These are phyloP conservation scores for Oryza meyeriana DNA, from an alignment of 176 grass and related monocot species.

Conservation along the genomic window DNA sequence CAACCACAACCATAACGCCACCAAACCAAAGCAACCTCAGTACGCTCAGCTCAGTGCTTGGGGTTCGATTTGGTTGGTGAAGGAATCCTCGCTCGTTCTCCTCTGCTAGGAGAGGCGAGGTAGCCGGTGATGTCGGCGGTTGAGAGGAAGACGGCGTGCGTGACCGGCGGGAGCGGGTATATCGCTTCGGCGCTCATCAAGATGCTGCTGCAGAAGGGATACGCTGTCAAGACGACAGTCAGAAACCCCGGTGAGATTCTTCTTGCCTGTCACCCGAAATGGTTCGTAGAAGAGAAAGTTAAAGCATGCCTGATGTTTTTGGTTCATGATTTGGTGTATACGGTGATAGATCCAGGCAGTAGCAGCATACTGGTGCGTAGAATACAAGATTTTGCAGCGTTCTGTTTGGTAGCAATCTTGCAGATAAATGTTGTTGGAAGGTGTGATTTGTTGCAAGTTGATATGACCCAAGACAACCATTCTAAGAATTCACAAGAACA, in stretches of 20 bases:
- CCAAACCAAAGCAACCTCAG: no score
- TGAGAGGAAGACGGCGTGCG: slow-evolving; percentile 40
- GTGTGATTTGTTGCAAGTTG: no score
- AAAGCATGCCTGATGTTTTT: no score
- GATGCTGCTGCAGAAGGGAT: slow-evolving; percentile 58
- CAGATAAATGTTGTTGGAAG: neutral
- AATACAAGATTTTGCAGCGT: neutral
- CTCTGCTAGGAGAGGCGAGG: no score
- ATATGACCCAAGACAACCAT: neutral
- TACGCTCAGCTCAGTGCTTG: no score
- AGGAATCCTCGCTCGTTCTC: neutral
- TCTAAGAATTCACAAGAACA: no score
- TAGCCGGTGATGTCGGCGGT: neutral
- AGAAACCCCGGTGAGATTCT: slow-evolving; percentile 51
- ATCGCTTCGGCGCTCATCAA: slow-evolving; percentile 59
- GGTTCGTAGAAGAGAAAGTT: no score
- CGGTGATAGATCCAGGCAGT: no score
- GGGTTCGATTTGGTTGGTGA: neutral
- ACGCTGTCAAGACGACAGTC: slow-evolving; percentile 57
- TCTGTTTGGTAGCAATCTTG: neutral
- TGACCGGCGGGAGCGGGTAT: slow-evolving; percentile 65
- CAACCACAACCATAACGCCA: no score
- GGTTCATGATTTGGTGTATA: neutral
- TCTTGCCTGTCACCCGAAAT: no score
- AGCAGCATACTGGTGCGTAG: no score